Evolutionary conservation across 208 protist genomes (phyloP).

Genomic region (Phytomonas sp.): DNA sequence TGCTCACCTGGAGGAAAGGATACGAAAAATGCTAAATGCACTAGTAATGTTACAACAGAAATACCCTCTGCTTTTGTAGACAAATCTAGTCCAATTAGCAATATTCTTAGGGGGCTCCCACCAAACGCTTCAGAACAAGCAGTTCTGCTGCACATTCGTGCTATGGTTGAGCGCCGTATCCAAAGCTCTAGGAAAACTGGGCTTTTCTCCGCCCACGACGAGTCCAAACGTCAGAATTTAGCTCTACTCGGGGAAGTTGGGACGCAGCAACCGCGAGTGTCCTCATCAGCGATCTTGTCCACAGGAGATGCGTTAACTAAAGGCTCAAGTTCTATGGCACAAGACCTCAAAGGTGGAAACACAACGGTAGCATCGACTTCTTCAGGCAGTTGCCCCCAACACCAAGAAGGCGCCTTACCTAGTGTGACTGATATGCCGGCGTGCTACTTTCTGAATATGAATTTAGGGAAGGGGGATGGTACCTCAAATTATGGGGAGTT

Average conservation of each 20-base stretch:
- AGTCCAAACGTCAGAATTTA: background rate
- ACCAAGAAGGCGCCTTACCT: background rate
- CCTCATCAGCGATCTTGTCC: background rate
- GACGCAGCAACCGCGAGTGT: background rate
- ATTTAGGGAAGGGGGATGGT: background rate
- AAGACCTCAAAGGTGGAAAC: background rate
- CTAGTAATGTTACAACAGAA: conserved; percentile 14
- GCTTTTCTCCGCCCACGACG: background rate
- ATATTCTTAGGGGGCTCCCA: conserved; percentile 34
- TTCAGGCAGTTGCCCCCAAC: background rate
- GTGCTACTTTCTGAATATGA: background rate
- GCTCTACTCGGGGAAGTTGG: background rate
- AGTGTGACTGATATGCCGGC: background rate
- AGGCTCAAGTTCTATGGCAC: background rate
- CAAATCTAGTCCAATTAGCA: conserved; percentile 16
- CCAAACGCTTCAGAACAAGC: conserved; percentile 45
- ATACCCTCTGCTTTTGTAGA: conserved; percentile 26
- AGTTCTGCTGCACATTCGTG: conserved; percentile 43
- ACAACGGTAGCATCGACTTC: background rate
- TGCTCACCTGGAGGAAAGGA: background rate
- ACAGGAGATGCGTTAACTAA: background rate
- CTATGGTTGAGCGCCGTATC: conserved; percentile 26
- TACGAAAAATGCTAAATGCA: conserved; percentile 6
- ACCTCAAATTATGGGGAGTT: background rate
- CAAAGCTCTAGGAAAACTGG: background rate